Percentiles rank a stretch among this genome's conserved stretches.
Evolutionary conservation across 306 rosid genomes (phyloP).

Genomic region (Cucumis cinereus): DNA sequence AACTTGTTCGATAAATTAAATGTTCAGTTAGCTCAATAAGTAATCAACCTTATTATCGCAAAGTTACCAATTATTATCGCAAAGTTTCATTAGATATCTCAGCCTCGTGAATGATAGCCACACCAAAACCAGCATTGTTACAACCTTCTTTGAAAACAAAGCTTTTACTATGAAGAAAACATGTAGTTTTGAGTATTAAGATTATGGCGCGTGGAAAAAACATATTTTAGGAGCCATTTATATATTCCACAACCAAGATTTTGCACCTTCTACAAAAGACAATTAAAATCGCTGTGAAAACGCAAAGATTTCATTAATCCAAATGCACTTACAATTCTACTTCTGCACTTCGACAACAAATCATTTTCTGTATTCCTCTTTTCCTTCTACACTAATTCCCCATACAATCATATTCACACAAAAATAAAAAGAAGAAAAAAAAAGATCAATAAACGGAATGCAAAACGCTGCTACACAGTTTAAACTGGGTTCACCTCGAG

Average conservation of each 20-base stretch:
- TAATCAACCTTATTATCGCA: not conserved
- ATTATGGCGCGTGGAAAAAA: not conserved
- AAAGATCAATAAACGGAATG: conserved; percentile 19
- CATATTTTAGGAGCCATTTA: not conserved
- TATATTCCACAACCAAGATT: conserved; percentile 8
- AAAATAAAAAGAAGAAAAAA: conserved; percentile 9
- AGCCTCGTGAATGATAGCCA: not conserved
- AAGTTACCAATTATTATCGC: not conserved
- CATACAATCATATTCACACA: conserved; percentile 25
- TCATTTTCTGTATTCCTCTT: not conserved
- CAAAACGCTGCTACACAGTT: conserved; percentile 28
- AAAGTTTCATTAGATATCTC: not conserved
- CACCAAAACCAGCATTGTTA: not conserved
- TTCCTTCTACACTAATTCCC: conserved; percentile 8
- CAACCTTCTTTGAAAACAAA: conserved; percentile 4
- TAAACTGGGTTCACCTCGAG: conserved; percentile 84
- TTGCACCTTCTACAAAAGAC: not conserved
- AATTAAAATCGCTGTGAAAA: conserved; percentile 8
- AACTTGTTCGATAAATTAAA: not conserved
- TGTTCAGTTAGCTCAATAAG: not conserved
- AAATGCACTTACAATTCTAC: conserved; percentile 17
- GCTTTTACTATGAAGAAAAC: not conserved
- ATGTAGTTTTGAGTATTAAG: not conserved
- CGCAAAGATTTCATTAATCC: conserved; percentile 20
- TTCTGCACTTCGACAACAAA: not conserved